phyloP scores from a whole-genome alignment of 2,329 filamentous ascomycete genomes.

The Penicillium brevicompactum region DNA sequence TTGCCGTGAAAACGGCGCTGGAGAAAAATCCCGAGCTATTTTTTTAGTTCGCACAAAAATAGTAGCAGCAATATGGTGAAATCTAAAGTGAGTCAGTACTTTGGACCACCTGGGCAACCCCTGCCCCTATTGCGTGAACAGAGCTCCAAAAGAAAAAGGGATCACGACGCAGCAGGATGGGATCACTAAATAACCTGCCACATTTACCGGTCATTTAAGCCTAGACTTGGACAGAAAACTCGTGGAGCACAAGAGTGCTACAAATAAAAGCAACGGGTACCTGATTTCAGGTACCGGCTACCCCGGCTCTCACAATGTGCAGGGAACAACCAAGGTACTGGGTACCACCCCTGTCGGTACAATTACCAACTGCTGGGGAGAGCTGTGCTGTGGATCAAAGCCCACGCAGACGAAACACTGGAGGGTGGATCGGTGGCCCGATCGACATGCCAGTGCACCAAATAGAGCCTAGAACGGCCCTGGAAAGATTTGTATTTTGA shows the following conservation, averaged over 20 bases:
- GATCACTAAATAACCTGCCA: too few species aligned
- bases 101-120: not conserved
- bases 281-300: constrained; percentile 3
- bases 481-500: not conserved
- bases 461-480: constrained; percentile 9
- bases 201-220: too few species aligned
- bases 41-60: not conserved
- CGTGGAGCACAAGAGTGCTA: not conserved
- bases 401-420: constrained; percentile 27
- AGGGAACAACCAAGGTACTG: constrained; percentile 9
- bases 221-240: too few species aligned
- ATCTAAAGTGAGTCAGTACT: not conserved
- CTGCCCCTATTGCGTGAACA: not conserved
- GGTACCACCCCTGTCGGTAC: constrained; percentile 19
- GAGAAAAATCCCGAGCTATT: too few species aligned
- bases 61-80: not conserved
- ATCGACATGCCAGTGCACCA: constrained; percentile 17
- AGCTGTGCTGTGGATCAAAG: constrained; percentile 21
- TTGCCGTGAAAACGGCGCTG: too few species aligned
- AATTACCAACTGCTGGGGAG: not conserved
- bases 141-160: too few species aligned
- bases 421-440: constrained; percentile 21
- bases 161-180: too few species aligned
- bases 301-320: constrained; percentile 2
- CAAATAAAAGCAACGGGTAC: not conserved